Evolutionary conservation across 306 rosid genomes (phyloP).

Genomic region (Quercus cerris): DNA sequence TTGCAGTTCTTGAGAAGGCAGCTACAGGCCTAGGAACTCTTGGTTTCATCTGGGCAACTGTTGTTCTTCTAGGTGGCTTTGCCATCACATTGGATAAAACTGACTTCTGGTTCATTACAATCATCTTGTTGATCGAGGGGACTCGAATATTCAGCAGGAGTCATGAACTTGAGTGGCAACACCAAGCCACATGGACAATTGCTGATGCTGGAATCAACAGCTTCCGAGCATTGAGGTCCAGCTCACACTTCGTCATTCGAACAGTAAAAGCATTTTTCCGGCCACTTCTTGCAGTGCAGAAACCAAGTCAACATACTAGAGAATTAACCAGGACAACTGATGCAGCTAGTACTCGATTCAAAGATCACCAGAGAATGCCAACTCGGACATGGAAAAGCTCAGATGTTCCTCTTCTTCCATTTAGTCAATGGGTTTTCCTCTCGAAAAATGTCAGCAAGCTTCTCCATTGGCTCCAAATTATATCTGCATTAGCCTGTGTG

Average conservation of each 20-base stretch:
- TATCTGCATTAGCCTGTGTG: constrained; percentile 82
- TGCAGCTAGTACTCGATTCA: constrained; percentile 4
- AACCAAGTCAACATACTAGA: constrained; percentile 18
- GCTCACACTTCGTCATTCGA: constrained; percentile 39
- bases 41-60: constrained; percentile 94
- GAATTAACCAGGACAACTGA: constrained; percentile 23
- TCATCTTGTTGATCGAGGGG: constrained; percentile 81
- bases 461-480: constrained; percentile 90
- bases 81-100: constrained; percentile 71
- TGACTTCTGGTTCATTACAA: constrained; percentile 85
- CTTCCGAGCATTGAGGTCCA: constrained; percentile 46
- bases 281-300: constrained; percentile 35
- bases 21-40: constrained; percentile 93
- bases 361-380: constrained; percentile 43
- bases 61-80: constrained; percentile 87
- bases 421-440: constrained; percentile 61
- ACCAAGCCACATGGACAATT: constrained; percentile 88
- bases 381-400: constrained; percentile 70
- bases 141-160: constrained; percentile 91
- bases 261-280: constrained; percentile 37
- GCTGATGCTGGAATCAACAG: constrained; percentile 66
- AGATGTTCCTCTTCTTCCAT: constrained; percentile 83
- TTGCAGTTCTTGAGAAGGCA: constrained; percentile 84
- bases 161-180: constrained; percentile 98
- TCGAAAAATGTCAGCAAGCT: constrained; percentile 71